Evolutionary conservation across 2,329 filamentous ascomycete species (phyloP), one percentile per base, ranked within the genome.

Genomic region (Davidsoniella neocaledoniae): DNA sequence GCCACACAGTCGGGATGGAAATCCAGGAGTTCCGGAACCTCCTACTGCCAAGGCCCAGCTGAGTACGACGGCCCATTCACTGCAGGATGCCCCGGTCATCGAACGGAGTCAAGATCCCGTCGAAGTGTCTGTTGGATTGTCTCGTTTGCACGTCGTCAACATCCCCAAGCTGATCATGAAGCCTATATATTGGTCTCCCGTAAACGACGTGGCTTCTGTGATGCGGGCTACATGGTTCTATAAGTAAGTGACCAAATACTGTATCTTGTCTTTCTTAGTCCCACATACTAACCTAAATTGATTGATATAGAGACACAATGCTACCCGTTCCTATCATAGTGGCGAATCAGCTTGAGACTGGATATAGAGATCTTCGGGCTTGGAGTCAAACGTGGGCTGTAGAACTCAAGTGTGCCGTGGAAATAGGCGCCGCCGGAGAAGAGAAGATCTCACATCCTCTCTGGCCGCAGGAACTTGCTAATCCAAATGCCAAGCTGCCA

Each of bases 141-240:
- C 88, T n/a, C 76, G 87, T 56, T 69, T 98, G 52, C 90, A 98
- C 61, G 76, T 88, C 58, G 90, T 96, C 1, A 79, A 84, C 52
- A 71, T 96, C 57, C 87, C 90, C 19, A 75, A 75, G 48, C 66
- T 94, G 33, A 73, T 85, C 59, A 94, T 98, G 87, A 86, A 88
- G 62, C 91, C 91, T 0, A 95, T 96, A 53, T 98, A 98, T 62
- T 98, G 91, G 91, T 88, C 83, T 16, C 90, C 91, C 6, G 74
- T 96, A 29, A 87, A 94, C 58, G 91, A 96, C 59, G 76, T 93
- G 29, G 82, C 86, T 5, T 71, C 79, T 36, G 87, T 96, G 1
- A 73, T 83, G 51, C 74, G 91, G 56, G 87, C 84, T 1, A 96
- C 90, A 0, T 98, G 91, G 91, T 98, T 98, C 62, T 96, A 96